Percentiles rank a stretch among this genome's conserved stretches.
These are phyloP conservation scores for Nicotiana obtusifolia DNA, from an alignment of 257 asterid genomes.

Conservation along the genomic window DNA sequence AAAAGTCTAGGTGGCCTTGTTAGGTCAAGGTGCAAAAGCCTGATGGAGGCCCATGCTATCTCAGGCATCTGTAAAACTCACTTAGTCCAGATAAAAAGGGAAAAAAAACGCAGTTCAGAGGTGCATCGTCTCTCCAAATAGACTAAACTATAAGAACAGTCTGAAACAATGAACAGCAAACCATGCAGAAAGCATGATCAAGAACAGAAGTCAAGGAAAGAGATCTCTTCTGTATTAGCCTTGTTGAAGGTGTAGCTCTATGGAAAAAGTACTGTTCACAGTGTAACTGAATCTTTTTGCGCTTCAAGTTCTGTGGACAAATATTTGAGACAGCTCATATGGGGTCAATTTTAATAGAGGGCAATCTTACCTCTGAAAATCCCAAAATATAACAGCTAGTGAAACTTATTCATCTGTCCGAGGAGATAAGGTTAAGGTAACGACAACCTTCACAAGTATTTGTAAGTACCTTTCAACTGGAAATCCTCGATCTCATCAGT, in stretches of 20 bases:
- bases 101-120: background rate
- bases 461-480: conserved; percentile 56
- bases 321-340: background rate
- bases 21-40: background rate
- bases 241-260: background rate
- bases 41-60: background rate
- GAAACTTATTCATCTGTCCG: background rate
- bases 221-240: background rate
- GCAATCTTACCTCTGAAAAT: background rate
- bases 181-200: background rate
- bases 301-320: background rate
- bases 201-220: background rate
- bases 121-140: background rate
- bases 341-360: background rate
- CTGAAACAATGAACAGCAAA: background rate
- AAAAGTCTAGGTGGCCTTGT: background rate
- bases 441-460: background rate
- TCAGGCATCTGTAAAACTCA: background rate
- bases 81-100: background rate
- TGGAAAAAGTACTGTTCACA: background rate
- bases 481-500: conserved; percentile 70
- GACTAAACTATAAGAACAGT: background rate
- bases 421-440: background rate
- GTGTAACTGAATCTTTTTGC: background rate
- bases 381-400: background rate